These are phyloP conservation scores for Daldinia decipiens DNA, from an alignment of 495 filamentous ascomycete species.

Conservation along the genomic window DNA sequence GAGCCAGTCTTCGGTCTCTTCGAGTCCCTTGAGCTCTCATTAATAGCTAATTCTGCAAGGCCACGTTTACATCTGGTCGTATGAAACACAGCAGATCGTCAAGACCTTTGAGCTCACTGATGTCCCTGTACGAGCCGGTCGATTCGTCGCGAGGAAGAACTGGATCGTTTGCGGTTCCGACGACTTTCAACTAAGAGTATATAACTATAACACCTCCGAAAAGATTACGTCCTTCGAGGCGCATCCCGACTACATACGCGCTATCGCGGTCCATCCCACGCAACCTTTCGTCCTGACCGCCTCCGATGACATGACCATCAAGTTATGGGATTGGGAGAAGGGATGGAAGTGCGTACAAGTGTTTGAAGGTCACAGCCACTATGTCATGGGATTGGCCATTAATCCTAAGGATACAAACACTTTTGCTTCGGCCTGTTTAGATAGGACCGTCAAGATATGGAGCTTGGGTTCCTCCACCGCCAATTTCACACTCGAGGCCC, in stretches of 20 bases:
- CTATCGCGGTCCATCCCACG: constrained; percentile 95
- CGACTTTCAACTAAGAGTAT: constrained; percentile 93
- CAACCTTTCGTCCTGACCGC: constrained; percentile 97
- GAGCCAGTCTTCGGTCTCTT: not conserved
- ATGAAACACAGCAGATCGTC: constrained; percentile 96
- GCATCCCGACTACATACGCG: constrained; percentile 98
- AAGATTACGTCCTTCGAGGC: constrained; percentile 99
- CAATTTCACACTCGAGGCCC: constrained; percentile 95
- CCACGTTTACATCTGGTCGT: constrained; percentile 99
- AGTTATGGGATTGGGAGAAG: constrained; percentile 99
- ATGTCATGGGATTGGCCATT: constrained; percentile 99
- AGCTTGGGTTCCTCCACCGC: constrained; percentile 88
- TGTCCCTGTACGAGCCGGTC: constrained; percentile 95
- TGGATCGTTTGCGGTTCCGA: constrained; percentile 99
- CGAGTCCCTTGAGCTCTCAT: constrained; percentile 5
- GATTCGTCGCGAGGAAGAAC: constrained; percentile 97
- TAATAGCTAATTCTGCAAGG: constrained; percentile 57
- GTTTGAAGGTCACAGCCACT: constrained; percentile 98
- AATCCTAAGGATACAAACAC: constrained; percentile 99
- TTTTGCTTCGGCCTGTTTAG: constrained; percentile 95
- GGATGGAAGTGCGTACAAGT: constrained; percentile 98
- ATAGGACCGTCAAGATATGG: constrained; percentile 99
- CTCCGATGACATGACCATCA: constrained; percentile 99
- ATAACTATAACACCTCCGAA: constrained; percentile 99
- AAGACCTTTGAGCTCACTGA: constrained; percentile 99